A percentile compares a stretch with the other conserved stretches of the same genome.
These are phyloP conservation scores for Didymella keratinophila DNA, from an alignment of 2,329 filamentous ascomycete genomes.

Conservation along the genomic window DNA sequence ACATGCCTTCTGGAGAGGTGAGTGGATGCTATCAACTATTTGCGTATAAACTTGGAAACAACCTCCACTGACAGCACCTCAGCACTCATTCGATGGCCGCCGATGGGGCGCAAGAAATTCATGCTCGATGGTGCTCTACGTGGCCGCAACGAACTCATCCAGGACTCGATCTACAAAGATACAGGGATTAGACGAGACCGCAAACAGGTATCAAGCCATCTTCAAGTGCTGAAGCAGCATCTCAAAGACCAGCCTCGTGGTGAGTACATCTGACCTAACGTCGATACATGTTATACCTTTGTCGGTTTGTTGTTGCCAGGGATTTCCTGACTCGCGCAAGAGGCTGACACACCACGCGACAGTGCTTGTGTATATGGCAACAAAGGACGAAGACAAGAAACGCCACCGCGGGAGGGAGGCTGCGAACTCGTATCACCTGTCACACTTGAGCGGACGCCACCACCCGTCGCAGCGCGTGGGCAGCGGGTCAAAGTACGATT, in stretches of 20 bases:
- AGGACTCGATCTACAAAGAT: conserved; percentile 63
- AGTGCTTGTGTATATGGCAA: conserved; percentile 55
- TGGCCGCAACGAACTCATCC: conserved; percentile 69
- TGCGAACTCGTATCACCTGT: conserved; percentile 31
- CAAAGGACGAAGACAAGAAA: conserved; percentile 42
- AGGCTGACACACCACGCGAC: conserved; percentile 31
- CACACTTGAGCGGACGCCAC: conserved; percentile 36
- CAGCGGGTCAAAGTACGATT: conserved; percentile 36
- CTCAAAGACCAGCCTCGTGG: conserved; percentile 62
- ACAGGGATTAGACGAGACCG: conserved; percentile 62
- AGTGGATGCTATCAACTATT: conserved; percentile 4
- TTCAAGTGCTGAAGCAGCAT: conserved; percentile 67
- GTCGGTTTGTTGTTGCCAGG: conserved; percentile 20
- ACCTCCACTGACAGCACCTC: conserved; percentile 7
- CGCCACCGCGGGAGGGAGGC: conserved; percentile 29
- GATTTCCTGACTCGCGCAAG: conserved; percentile 21
- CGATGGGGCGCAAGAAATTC: conserved; percentile 65
- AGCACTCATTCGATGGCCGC: conserved; percentile 60
- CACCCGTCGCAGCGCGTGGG: conserved; percentile 26
- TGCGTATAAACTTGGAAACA: background rate
- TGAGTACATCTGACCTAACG: conserved; percentile 47
- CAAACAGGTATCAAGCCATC: conserved; percentile 71
- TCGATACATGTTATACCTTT: background rate
- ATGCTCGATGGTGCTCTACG: conserved; percentile 60
- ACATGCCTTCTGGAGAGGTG: conserved; percentile 58